Conservation (phyloP, 2,329 filamentous ascomycete genomes). For the Xenoacremonium recifei region DNA sequence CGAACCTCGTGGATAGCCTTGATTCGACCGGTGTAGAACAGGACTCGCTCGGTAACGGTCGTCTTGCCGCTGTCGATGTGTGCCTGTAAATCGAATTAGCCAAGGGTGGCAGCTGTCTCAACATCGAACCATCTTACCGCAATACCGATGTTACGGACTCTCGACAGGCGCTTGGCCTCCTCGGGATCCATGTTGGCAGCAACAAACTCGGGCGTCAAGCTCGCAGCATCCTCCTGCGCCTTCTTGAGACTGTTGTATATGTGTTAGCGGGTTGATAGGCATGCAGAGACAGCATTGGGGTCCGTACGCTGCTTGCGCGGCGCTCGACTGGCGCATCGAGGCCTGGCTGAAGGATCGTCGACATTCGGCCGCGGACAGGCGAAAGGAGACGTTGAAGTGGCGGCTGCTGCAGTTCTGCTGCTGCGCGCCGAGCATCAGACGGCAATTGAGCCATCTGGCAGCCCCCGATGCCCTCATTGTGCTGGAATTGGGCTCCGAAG, state of each 20-base stretch:
- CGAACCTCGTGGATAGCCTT: slow-evolving; percentile 96
- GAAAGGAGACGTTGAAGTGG: slow-evolving; percentile 24
- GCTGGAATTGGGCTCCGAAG: slow-evolving; percentile 21
- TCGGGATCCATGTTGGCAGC: slow-evolving; percentile 77
- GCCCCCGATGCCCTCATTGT: slow-evolving; percentile 40
- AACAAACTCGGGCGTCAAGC: slow-evolving; percentile 58
- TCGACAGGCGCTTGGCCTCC: slow-evolving; percentile 74
- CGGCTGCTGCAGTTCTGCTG: slow-evolving; percentile 25
- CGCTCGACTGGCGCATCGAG: slow-evolving; percentile 24
- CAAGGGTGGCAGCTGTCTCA: background rate
- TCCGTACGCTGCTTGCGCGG: slow-evolving; percentile 43
- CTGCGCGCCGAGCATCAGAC: slow-evolving; percentile 31
- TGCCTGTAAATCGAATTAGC: slow-evolving; percentile 53
- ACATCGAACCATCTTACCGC: slow-evolving; percentile 56
- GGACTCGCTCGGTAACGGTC: slow-evolving; percentile 90
- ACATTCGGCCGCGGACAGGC: slow-evolving; percentile 20
- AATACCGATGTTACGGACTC: slow-evolving; percentile 96
- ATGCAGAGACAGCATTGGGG: slow-evolving; percentile 4
- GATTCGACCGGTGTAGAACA: slow-evolving; percentile 97
- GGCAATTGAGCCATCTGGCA: slow-evolving; percentile 41
- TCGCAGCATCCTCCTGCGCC: slow-evolving; percentile 51
- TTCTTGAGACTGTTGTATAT: slow-evolving; percentile 42
- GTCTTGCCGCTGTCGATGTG: slow-evolving; percentile 99
- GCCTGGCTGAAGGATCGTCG: slow-evolving; percentile 36
- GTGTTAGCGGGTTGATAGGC: slow-evolving; percentile 12